Evolutionary conservation across 2,329 filamentous ascomycete species (phyloP).

Genomic region (Colletotrichum tabaci): DNA sequence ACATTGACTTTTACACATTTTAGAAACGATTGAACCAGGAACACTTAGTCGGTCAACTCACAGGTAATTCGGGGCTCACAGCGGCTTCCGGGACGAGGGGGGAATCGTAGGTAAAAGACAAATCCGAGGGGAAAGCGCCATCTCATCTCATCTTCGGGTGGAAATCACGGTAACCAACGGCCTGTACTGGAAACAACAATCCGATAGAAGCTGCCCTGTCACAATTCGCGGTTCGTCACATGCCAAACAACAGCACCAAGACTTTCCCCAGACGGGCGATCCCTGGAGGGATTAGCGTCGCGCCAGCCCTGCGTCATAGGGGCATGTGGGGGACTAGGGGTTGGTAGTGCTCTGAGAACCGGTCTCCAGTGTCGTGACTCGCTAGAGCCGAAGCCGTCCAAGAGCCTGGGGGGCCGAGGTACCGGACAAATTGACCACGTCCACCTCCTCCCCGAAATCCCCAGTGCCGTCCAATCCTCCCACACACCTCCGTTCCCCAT

Average conservation of each 20-base stretch:
- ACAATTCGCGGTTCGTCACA: constrained; percentile 38
- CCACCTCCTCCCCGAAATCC: constrained; percentile 4
- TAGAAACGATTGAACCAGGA: neutral
- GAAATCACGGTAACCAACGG: neutral
- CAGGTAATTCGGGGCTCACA: neutral
- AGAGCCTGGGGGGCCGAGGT: constrained; percentile 32
- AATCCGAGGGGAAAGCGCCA: neutral
- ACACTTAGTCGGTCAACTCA: neutral
- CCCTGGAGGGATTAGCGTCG: constrained; percentile 29
- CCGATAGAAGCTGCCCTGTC: constrained; percentile 11
- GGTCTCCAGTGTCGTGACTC: constrained; percentile 31
- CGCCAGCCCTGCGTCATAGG: constrained; percentile 38
- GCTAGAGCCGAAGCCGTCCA: constrained; percentile 33
- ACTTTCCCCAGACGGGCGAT: constrained; percentile 37
- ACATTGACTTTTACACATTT: constrained; percentile 16
- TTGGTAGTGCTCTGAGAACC: constrained; percentile 1
- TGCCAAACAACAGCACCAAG: constrained; percentile 32
- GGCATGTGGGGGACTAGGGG: constrained; percentile 40
- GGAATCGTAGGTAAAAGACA: neutral
- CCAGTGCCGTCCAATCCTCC: constrained; percentile 3
- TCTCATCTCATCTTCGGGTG: neutral
- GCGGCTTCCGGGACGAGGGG: neutral
- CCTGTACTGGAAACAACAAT: neutral
- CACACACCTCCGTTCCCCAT: constrained; percentile 8
- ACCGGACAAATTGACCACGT: constrained; percentile 15